Evolutionary conservation across 2,329 filamentous ascomycete genomes (phyloP).

Genomic region (Alternaria panax): DNA sequence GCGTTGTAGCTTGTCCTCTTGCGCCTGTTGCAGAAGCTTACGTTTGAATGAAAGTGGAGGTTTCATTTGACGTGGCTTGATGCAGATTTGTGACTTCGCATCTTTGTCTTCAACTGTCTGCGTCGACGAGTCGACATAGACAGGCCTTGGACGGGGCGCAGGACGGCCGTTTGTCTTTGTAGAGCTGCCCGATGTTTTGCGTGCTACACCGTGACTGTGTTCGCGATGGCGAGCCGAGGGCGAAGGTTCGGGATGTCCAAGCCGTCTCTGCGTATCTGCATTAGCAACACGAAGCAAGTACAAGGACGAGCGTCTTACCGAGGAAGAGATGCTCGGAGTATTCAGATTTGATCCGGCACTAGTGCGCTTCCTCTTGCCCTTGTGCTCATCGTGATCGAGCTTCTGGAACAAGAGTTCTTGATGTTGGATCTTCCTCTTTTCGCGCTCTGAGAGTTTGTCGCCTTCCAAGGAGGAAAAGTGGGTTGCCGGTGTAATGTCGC

Average conservation of each 20-base stretch:
- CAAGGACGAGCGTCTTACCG: constrained; percentile 43
- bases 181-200: constrained; percentile 48
- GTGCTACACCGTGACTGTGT: constrained; percentile 45
- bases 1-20: constrained; percentile 47
- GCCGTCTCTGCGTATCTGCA: constrained; percentile 42
- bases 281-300: constrained; percentile 31
- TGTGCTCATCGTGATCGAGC: constrained; percentile 65
- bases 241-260: constrained; percentile 47
- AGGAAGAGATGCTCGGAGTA: constrained; percentile 56
- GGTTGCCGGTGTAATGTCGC: constrained; percentile 67
- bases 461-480: constrained; percentile 58
- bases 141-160: constrained; percentile 39
- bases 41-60: constrained; percentile 48
- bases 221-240: constrained; percentile 46
- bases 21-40: constrained; percentile 48
- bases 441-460: constrained; percentile 66
- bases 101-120: constrained; percentile 40
- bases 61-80: constrained; percentile 32
- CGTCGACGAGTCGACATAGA: constrained; percentile 45
- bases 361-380: constrained; percentile 61
- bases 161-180: constrained; percentile 49
- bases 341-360: constrained; percentile 63
- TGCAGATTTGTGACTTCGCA: constrained; percentile 14
- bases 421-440: constrained; percentile 68
- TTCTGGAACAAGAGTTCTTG: constrained; percentile 69